Evolutionary conservation across 148 eudicot genomes (phyloP), one percentile per base, ranked within the genome.

Genomic region (Vaccinium myrtillus): DNA sequence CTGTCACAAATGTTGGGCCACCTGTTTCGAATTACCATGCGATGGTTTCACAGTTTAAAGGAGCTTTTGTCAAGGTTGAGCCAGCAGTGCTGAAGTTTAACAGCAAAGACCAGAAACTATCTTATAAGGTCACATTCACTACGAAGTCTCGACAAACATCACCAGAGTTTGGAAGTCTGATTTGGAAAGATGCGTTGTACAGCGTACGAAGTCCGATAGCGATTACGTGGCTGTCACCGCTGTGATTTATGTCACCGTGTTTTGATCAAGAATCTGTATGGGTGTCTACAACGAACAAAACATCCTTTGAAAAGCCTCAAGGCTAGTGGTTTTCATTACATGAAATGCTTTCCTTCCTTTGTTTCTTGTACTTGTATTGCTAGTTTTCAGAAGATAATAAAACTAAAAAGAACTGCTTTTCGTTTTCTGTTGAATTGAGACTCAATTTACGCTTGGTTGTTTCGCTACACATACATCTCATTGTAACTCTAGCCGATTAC

Each of bases 1-100:
- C 97, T 2, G 98, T 92, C 80, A 94, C 95, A 16, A 96, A 96
- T 78, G 98, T 96, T 25, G 99, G 98, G 16, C 83, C 83, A 48
- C 85, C 94, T 0, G 81, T 85, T 8, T 94, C 99, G 2, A 90
- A 55, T 39, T 96, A 96, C 91, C 94, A 81, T 55, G 99, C 86
- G 1, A 78, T 84, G 15, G 88, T 92, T 78, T 88, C 99, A 21
- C 90, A 86, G 8, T 91, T 96, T 23, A 90, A 85, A 78, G 98
- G 95, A 11, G 98, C 83, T 48, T 67, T 82, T 14, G 88, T 96
- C 18, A 86, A 86, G 61, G 94, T 96, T 36, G 93, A 90, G 83
- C 99, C 99, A 18, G 86, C 84, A 39, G 85, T 80, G 75, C 75
- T 96, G 83, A 82, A 85, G 2, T 96, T 96, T 84, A 93, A 86